Percentiles rank a stretch among this genome's conserved stretches.
Evolutionary conservation across 345 rosid species (phyloP).

Genomic region (Erucastrum elatum): DNA sequence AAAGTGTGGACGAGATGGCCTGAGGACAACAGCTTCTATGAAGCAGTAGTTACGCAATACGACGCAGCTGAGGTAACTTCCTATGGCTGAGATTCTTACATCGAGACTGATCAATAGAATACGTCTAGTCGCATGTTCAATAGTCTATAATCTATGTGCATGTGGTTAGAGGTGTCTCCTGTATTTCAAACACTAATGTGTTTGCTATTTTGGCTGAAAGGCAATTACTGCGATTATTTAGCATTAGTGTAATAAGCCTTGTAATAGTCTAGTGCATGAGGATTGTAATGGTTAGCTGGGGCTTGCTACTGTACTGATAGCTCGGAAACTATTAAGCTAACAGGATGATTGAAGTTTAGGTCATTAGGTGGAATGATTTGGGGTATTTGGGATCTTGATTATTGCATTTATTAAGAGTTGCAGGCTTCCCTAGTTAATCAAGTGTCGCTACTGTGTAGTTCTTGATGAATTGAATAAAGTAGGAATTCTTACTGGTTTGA

Average conservation of each 20-base stretch:
- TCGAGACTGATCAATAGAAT: too few relatives aligned
- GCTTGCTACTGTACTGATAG: too few relatives aligned
- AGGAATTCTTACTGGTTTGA: not conserved
- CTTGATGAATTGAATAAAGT: constrained; percentile 1
- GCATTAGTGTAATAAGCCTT: too few relatives aligned
- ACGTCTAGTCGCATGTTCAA: too few relatives aligned
- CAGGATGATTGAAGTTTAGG: not conserved
- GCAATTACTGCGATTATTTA: too few relatives aligned
- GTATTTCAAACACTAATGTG: too few relatives aligned
- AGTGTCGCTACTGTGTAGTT: constrained; percentile 2
- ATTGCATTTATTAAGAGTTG: not conserved
- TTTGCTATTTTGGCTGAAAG: too few relatives aligned
- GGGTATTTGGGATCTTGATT: not conserved
- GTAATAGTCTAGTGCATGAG: not conserved
- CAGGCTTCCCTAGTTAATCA: not conserved
- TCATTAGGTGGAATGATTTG: not conserved
- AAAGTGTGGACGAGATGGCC: constrained; percentile 97
- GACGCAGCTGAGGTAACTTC: constrained; percentile 62
- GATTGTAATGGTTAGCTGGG: not conserved
- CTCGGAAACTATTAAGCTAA: too few relatives aligned
- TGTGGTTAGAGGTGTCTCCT: too few relatives aligned
- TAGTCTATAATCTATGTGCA: too few relatives aligned
- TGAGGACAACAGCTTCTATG: constrained; percentile 82
- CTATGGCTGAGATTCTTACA: not conserved
- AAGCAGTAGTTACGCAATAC: constrained; percentile 80